Base-by-base conservation (phyloP, 108 stramenopile species). In the Aureococcus anophagefferens region DNA sequence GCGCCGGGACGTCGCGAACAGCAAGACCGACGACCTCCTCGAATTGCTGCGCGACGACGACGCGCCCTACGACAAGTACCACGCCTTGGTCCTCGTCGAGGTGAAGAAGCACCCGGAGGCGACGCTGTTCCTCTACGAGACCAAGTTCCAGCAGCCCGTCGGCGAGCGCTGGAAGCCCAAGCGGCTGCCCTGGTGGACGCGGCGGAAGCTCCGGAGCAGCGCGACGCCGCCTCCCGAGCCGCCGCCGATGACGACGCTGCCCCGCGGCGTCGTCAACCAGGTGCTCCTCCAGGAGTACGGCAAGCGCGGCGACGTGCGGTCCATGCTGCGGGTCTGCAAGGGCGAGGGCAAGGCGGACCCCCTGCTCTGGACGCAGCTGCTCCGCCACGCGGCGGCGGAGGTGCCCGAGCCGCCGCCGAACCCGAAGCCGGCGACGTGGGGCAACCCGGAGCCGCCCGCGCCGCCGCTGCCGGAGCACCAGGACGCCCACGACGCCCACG, bases 11-110 rank as follows among this genome's bases (percentile, higher is more conserved):
- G 44, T 16, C 16, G 7, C 13, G 15, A 36, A 44, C 9, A 9
- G 13, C 17, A 45, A 33, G 59, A 25, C 68, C 35, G 67, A 59
- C 25, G 25, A 69, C 33, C n/a, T 77, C 46, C 46, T 81, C 68
- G 70, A 74, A 9, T 32, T 81, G 35, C 68, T 81, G 44, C 73
- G 77, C 14, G 69, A 73, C 36, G 72, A 75, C 0, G 35, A 71
- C 25, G 80, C 77, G 18, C 73, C 35, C 30, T 83, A 79, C 64
- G 80, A 83, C 36, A 70, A 45, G 32, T 74, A 81, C 30, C 78
- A 79, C 35, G 80, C 82, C 21, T 66, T 81, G 9, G 80, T 83
- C 17, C 70, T 83, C 34, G 78, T 78, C 37, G 77, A 78, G 73
- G 71, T 77, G 71, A 59, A 44, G n/a, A 72, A 69, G 33, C 81